Evolutionary conservation across 2,329 filamentous ascomycete genomes (phyloP), one percentile per base, ranked within the genome.

Genomic region (Trichoderma sp.): DNA sequence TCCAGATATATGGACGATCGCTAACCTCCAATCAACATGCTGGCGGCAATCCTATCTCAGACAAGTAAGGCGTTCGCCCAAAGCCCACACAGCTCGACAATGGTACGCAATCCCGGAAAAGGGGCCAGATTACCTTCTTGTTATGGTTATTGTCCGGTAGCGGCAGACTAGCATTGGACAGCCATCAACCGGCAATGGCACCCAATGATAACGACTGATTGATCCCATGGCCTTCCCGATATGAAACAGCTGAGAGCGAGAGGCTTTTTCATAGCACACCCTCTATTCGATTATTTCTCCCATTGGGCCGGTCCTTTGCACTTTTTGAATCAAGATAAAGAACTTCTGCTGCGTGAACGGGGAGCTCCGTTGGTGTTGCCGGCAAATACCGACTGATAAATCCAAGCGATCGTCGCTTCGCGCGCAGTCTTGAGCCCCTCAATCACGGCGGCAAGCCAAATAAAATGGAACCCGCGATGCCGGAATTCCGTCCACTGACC

Each of bases 121-220:
- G 64, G 38, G 9, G 27, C 69, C 59, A 53, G 59, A 64, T 64
- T 72, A 72, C 71, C 71, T 73, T 73, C 71, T 73, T 3, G 41
- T 64, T 73, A 73, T 73, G 71, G 71, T 73, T 73, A 73, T 56
- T 53, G 71, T 24, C 71, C 71, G 71, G 60, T 73, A 73, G 71
- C 71, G 71, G 71, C 60, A 65, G 71, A 64, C 60, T 73, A 73
- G 71, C 53, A 56, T 9, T 56, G n/a, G 45, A 27, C 65, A 68
- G 16, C 71, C 38, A 56, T 56, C 21, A 33, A 45, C 29, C 24
- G 12, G 33, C 29, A 53, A 73, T 65, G 59, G 27, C 59, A 65
- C 60, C 71, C 60, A 65, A 65, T 65, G 60, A 65, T 64, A 73
- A 24, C 41, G 4, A 21, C 29, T 65, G 41, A 12, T 16, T 33